phyloP scores from a whole-genome alignment of 176 grass and related monocot species.

The Secale cereale region DNA sequence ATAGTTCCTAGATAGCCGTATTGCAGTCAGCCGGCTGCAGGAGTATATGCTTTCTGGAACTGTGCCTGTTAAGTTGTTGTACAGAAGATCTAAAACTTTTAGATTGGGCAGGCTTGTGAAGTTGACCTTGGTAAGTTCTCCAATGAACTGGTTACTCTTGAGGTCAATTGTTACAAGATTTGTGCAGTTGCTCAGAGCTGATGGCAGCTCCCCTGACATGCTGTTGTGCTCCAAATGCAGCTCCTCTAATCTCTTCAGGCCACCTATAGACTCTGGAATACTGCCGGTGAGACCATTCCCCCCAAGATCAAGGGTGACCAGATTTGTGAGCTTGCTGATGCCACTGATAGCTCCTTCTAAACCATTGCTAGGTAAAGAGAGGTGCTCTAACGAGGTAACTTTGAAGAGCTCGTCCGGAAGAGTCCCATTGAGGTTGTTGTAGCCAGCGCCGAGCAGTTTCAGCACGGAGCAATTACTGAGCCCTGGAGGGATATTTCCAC shows the following conservation, averaged over 20 bases:
- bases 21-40: constrained; percentile 33
- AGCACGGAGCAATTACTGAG: constrained; percentile 28
- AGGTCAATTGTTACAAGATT: constrained; percentile 34
- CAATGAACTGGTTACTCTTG: constrained; percentile 26
- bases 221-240: constrained; percentile 24
- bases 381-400: constrained; percentile 5
- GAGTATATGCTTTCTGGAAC: constrained; percentile 56
- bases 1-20: not conserved
- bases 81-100: constrained; percentile 20
- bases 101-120: constrained; percentile 40
- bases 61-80: constrained; percentile 29
- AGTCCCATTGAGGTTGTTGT: constrained; percentile 23
- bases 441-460: constrained; percentile 9
- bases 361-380: constrained; percentile 28
- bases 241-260: constrained; percentile 25
- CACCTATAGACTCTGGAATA: constrained; percentile 37
- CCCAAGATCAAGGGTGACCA: constrained; percentile 35
- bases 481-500: constrained; percentile 28
- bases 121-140: constrained; percentile 36
- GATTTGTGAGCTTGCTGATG: constrained; percentile 31
- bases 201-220: constrained; percentile 37
- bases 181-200: constrained; percentile 26
- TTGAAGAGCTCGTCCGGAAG: constrained; percentile 34
- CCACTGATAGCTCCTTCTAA: not conserved
- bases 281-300: not conserved